phyloP scores from a whole-genome alignment of 495 filamentous ascomycete species.

The Penicillium mononematosum region DNA sequence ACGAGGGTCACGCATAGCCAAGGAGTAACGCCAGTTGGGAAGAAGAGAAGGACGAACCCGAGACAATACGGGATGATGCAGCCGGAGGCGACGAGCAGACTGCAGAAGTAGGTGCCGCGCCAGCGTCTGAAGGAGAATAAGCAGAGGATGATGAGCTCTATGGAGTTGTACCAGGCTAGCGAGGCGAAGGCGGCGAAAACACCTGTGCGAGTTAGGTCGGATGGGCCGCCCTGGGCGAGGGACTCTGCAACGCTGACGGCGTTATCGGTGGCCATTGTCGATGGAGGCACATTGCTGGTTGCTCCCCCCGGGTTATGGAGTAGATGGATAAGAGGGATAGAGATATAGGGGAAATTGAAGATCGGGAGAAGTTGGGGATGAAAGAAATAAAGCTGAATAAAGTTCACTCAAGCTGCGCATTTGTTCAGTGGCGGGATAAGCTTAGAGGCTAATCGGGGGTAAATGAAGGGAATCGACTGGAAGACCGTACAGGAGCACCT shows the following conservation, averaged over 20 bases:
- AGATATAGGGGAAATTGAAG: not conserved
- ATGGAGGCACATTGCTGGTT: constrained; percentile 6
- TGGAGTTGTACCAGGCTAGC: constrained; percentile 49
- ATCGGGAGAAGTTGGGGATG: not conserved
- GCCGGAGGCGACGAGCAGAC: constrained; percentile 42
- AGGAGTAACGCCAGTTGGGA: constrained; percentile 28
- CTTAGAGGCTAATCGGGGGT: not conserved
- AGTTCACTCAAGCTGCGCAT: too few species aligned
- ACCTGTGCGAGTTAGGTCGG: constrained; percentile 15
- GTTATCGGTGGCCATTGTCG: constrained; percentile 18
- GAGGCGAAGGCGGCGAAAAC: constrained; percentile 37
- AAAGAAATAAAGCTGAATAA: not conserved
- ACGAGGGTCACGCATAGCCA: constrained; percentile 41
- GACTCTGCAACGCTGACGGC: constrained; percentile 8
- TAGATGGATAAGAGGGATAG: not conserved
- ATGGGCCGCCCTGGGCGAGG: constrained; percentile 9
- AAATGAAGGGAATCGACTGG: not conserved
- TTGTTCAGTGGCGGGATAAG: not conserved
- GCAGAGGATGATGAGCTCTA: constrained; percentile 47
- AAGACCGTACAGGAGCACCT: not conserved
- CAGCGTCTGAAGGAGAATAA: constrained; percentile 49
- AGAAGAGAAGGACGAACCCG: constrained; percentile 49
- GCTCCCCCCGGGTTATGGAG: not conserved
- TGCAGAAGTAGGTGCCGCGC: constrained; percentile 52
- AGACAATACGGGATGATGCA: constrained; percentile 41